These are phyloP conservation scores for Cubamyces lactineus DNA, from an alignment of 768 basidiomycete species.

Conservation along the genomic window DNA sequence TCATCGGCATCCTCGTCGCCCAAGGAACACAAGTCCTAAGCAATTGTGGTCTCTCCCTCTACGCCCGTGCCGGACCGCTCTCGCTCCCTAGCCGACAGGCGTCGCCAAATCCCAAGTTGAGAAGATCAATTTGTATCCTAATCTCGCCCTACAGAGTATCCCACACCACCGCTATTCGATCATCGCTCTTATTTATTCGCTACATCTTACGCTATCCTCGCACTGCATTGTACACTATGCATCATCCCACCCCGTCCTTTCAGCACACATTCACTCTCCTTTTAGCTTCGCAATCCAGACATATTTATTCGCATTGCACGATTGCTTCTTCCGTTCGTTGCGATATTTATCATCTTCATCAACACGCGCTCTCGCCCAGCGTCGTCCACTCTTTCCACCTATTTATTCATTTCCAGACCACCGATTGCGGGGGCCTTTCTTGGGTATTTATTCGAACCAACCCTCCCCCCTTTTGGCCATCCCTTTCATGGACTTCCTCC, in stretches of 20 bases:
- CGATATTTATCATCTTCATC: slow-evolving; percentile 3
- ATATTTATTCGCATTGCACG: slow-evolving; percentile 17
- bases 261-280: background rate
- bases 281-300: background rate
- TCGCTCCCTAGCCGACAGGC: background rate
- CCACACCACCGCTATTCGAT: slow-evolving; percentile 7
- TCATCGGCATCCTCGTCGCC: slow-evolving; percentile 22
- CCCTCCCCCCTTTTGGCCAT: background rate
- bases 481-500: background rate
- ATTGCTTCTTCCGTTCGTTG: background rate
- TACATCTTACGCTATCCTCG: slow-evolving; percentile 22
- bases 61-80: background rate
- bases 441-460: slow-evolving; percentile 5
- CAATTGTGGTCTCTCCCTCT: background rate
- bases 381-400: background rate
- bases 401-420: background rate
- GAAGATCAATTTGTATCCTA: slow-evolving; percentile 15
- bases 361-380: background rate
- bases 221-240: slow-evolving; percentile 25
- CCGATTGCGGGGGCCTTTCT: background rate
- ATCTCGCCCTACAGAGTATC: slow-evolving; percentile 11
- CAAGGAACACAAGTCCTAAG: slow-evolving; percentile 15
- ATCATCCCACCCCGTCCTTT: slow-evolving; percentile 5
- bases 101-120: slow-evolving; percentile 9
- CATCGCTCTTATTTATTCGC: slow-evolving; percentile 22